Evolutionary conservation across 148 eudicot species (phyloP), one percentile per base, ranked within the genome.

Genomic region (Fagopyrum esculentum): DNA sequence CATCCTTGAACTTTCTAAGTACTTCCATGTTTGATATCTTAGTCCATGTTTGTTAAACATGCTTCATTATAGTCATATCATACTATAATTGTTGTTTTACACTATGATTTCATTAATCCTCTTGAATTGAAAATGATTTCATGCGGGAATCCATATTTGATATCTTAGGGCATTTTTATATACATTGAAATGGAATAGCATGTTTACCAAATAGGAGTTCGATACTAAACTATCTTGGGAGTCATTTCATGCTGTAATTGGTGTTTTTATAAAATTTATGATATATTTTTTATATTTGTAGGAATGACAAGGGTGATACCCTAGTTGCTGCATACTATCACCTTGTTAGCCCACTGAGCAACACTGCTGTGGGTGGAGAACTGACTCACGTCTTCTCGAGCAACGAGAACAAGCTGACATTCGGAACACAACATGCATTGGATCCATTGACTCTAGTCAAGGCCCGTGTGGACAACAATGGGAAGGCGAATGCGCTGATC

Each of bases 1-100:
- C 97, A 35, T 90, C 93, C 59, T 73, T 94, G 86, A 83, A 80
- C 68, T 74, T 91, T 97, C 40, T 91, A 80, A 94, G 98, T 91
- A 73, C 64, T 45, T 78, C 60, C 16, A 11, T 13, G n/a, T 54
- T 15, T 16, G 8, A n/a, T 55, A 55, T 16, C 60, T 16, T 51
- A 35, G 40, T 35, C 40, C 40, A 35, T 35, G 40, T 35, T 35
- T 35, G 40, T 35, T 35, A 35, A 35, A 35, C 40, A 35, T 35
- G 40, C 40, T 35, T 1, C 3, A 1, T 35, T 35, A 35, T 35
- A 35, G 40, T 35, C 40, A 35, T 35, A 35, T 35, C 40, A 35
- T 35, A 35, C 40, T 1, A 35, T 35, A 35, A 35, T 35, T 35
- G 40, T 35, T 35, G 40, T 35, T 35, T 35, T 35, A 2, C 40